Conservation (phyloP, 2,329 filamentous ascomycete species). For the Hypoxylon sp. region DNA sequence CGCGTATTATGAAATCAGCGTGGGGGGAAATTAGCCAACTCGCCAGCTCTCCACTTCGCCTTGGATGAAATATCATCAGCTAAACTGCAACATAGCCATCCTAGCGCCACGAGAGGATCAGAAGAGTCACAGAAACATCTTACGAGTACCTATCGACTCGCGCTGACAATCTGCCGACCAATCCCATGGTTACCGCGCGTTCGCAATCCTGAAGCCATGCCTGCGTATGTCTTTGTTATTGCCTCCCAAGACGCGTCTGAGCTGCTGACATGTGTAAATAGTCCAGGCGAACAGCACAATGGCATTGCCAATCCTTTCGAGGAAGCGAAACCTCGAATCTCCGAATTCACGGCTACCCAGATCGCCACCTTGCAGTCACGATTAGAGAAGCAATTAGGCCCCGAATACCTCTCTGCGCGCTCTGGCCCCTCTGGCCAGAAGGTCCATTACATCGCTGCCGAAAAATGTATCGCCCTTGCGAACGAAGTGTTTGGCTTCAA, state of each 20-base stretch:
- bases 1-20: neutral
- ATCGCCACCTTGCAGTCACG: slow-evolving; percentile 87
- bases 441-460: slow-evolving; percentile 93
- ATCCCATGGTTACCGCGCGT: slow-evolving; percentile 18
- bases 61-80: neutral
- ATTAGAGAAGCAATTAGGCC: slow-evolving; percentile 91
- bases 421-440: slow-evolving; percentile 83
- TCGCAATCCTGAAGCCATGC: slow-evolving; percentile 36
- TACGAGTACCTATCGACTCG: neutral
- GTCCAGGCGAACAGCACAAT: slow-evolving; percentile 74
- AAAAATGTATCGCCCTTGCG: slow-evolving; percentile 84
- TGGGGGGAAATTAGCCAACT: too few species aligned
- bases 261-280: slow-evolving; percentile 47
- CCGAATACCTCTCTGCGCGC: slow-evolving; percentile 92
- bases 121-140: neutral
- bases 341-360: slow-evolving; percentile 86
- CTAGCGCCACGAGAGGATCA: neutral
- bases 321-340: slow-evolving; percentile 71
- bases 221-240: slow-evolving; percentile 39
- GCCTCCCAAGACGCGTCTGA: slow-evolving; percentile 26
- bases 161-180: neutral
- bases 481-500: slow-evolving; percentile 49
- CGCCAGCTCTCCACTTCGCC: neutral
- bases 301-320: slow-evolving; percentile 80
- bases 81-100: neutral